Conservation (phyloP, 331 rosid genomes). For the Phaseolus coccineus region DNA sequence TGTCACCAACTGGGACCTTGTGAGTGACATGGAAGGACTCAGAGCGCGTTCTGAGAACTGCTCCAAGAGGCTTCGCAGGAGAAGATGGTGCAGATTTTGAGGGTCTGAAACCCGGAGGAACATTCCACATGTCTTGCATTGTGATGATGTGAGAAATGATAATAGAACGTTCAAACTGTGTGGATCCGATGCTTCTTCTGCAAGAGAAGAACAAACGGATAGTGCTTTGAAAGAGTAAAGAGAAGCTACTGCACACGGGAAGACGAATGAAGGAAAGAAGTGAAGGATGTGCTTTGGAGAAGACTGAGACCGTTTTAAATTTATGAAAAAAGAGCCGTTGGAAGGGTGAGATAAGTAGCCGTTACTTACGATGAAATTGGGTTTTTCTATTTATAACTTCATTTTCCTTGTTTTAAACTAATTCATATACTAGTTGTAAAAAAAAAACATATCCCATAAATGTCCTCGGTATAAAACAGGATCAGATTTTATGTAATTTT, state of each 20-base stretch:
- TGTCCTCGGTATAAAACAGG: too few species aligned
- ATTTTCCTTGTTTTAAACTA: too few species aligned
- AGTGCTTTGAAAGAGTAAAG: too few species aligned
- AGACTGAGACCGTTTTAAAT: background rate
- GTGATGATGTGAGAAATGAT: too few species aligned
- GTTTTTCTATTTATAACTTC: background rate
- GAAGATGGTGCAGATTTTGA: constrained; percentile 96
- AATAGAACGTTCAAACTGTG: too few species aligned
- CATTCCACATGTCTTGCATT: constrained; percentile 91
- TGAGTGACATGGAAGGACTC: constrained; percentile 84
- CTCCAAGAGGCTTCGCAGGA: constrained; percentile 86
- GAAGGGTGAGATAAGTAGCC: background rate
- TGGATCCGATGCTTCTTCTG: too few species aligned
- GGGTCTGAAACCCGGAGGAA: constrained; percentile 91
- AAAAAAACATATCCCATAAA: too few species aligned
- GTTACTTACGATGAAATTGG: background rate
- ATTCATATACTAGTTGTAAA: too few species aligned
- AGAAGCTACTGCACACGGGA: too few species aligned
- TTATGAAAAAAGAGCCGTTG: background rate
- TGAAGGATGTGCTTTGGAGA: background rate
- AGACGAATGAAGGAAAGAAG: background rate
- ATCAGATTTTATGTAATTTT: too few species aligned
- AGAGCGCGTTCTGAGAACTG: constrained; percentile 71
- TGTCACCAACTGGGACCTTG: constrained; percentile 84
- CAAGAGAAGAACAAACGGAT: too few species aligned